A percentile compares a stretch with the other conserved stretches of the same genome.
These are phyloP conservation scores for Casaregolazyma lundiana DNA, from an alignment of 1,139 yeast species.

Conservation along the genomic window DNA sequence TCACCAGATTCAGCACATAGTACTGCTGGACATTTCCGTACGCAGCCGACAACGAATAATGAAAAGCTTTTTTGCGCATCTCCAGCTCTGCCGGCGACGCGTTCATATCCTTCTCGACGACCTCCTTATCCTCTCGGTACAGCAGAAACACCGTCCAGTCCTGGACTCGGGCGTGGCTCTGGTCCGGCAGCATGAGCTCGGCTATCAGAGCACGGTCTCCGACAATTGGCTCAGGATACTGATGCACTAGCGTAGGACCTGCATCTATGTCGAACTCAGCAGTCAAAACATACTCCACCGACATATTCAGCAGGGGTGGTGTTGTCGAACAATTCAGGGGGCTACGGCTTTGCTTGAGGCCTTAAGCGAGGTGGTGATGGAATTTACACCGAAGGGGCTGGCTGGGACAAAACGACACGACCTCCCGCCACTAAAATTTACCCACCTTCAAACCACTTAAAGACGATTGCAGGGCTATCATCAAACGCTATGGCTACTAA, in stretches of 20 bases:
- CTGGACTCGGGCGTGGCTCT: slow-evolving; percentile 54
- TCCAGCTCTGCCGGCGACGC: slow-evolving; percentile 1
- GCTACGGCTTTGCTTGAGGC: too few species aligned
- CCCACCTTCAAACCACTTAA: slow-evolving; percentile 3
- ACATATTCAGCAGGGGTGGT: slow-evolving; percentile 1
- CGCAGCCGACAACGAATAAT: slow-evolving; percentile 1
- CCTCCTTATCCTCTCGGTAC: slow-evolving; percentile 31
- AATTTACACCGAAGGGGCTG: neutral
- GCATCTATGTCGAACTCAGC: slow-evolving; percentile 61
- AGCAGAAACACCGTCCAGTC: slow-evolving; percentile 58
- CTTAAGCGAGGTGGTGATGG: slow-evolving; percentile 4
- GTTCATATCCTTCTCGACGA: slow-evolving; percentile 1
- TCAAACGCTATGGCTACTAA: slow-evolving; percentile 50
- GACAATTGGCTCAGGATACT: slow-evolving; percentile 48
- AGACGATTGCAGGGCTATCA: neutral
- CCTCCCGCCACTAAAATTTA: neutral
- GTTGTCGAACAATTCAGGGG: neutral
- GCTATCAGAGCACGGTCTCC: slow-evolving; percentile 43
- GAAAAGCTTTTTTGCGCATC: slow-evolving; percentile 6
- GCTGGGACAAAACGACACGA: neutral
- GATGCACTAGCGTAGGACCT: slow-evolving; percentile 53
- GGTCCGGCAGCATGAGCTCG: slow-evolving; percentile 64
- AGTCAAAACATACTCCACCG: slow-evolving; percentile 34
- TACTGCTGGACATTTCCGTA: slow-evolving; percentile 36
- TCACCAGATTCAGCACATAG: slow-evolving; percentile 54